Conservation (phyloP, 2,329 filamentous ascomycete genomes). For the Trichocomaceae sp. region DNA sequence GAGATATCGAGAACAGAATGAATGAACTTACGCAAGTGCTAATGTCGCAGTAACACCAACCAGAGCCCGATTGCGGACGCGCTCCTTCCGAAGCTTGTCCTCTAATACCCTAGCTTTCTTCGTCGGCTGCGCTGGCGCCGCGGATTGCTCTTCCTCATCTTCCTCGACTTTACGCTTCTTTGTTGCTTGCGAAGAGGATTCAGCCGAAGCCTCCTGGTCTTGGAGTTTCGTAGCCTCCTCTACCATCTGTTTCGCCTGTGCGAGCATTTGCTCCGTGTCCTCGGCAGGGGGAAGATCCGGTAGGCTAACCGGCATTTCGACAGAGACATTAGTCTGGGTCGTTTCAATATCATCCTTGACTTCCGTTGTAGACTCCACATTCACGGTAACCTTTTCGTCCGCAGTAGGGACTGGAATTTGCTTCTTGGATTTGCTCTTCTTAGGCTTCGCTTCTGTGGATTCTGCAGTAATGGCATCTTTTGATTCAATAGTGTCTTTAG, state of each 20-base stretch:
- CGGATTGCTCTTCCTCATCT: slow-evolving; percentile 37
- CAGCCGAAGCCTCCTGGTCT: slow-evolving; percentile 29
- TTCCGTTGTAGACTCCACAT: slow-evolving; percentile 60
- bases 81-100: slow-evolving; percentile 74
- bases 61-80: slow-evolving; percentile 76
- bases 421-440: slow-evolving; percentile 18
- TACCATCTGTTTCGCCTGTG: slow-evolving; percentile 83
- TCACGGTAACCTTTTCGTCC: slow-evolving; percentile 56
- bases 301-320: slow-evolving; percentile 64
- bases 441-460: slow-evolving; percentile 16
- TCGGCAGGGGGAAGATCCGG: slow-evolving; percentile 66
- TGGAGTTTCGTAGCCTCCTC: slow-evolving; percentile 54
- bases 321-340: slow-evolving; percentile 65
- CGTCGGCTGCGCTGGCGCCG: slow-evolving; percentile 40
- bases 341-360: slow-evolving; percentile 54
- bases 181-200: slow-evolving; percentile 30
- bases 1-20: neutral
- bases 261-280: slow-evolving; percentile 76
- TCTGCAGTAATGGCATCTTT: slow-evolving; percentile 22
- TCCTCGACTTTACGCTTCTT: slow-evolving; percentile 64
- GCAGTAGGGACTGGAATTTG: slow-evolving; percentile 18
- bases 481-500: slow-evolving; percentile 21
- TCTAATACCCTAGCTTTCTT: slow-evolving; percentile 70
- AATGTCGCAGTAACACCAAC: slow-evolving; percentile 81
- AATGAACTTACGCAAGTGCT: slow-evolving; percentile 72